Conservation (phyloP, 805 yeast species). For the Torulaspora quercuum region DNA sequence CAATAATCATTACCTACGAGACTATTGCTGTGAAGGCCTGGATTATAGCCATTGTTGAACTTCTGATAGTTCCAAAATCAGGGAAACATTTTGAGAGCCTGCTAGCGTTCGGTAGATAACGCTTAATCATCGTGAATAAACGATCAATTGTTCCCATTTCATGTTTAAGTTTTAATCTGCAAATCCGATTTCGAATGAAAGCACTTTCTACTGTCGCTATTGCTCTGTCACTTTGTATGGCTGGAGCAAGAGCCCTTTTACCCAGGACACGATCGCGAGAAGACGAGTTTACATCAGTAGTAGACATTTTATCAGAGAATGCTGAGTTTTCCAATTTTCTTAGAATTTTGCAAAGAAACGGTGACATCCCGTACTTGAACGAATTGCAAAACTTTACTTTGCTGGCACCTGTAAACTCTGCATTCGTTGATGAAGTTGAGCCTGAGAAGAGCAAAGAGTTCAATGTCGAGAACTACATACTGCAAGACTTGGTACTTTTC, state of each 20-base stretch:
- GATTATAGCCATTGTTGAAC: no score
- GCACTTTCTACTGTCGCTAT: neutral
- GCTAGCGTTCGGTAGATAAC: no score
- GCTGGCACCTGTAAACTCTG: slow-evolving; percentile 79
- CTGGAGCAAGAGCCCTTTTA: neutral
- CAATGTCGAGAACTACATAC: slow-evolving; percentile 30
- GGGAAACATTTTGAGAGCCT: no score
- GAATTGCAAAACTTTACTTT: slow-evolving; percentile 60
- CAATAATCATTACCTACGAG: no score
- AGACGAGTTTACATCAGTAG: slow-evolving; percentile 42
- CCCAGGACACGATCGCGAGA: neutral
- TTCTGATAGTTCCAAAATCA: no score
- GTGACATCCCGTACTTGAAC: slow-evolving; percentile 60
- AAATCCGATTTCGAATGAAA: slow-evolving; percentile 2
- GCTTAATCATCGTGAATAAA: no score
- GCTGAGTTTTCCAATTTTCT: slow-evolving; percentile 66
- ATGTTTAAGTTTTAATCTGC: neutral
- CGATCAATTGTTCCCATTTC: no score
- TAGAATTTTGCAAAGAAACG: slow-evolving; percentile 56
- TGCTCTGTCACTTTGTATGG: neutral
- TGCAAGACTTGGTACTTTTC: slow-evolving; percentile 38
- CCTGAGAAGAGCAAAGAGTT: slow-evolving; percentile 11
- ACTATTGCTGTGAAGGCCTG: no score
- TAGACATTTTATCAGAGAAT: slow-evolving; percentile 66
- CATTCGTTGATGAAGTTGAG: slow-evolving; percentile 43